Percentiles rank a stretch among this genome's conserved stretches.
These are phyloP conservation scores for Aspergillus melleus DNA, from an alignment of 2,329 filamentous ascomycete genomes.

Conservation along the genomic window DNA sequence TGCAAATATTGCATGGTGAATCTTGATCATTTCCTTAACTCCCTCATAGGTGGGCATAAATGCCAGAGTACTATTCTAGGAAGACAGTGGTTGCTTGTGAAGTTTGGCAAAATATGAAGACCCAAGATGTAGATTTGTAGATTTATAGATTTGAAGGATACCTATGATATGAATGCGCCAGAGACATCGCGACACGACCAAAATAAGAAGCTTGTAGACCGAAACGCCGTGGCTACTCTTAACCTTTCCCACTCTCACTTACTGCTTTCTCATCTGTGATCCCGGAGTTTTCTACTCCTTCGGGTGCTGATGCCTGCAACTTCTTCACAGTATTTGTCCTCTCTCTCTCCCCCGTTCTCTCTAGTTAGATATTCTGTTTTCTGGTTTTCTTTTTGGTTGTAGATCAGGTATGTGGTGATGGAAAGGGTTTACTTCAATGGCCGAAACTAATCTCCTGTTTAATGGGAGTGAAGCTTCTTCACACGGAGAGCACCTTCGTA, in stretches of 20 bases:
- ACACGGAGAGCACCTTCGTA: conserved; percentile 85
- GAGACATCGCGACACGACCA: not conserved
- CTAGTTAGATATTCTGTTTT: not conserved
- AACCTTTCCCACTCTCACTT: not conserved
- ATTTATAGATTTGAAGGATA: too few species aligned
- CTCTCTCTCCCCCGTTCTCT: not conserved
- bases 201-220: conserved; percentile 4
- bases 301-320: too few species aligned
- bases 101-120: too few species aligned
- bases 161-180: too few species aligned
- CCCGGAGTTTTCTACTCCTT: not conserved
- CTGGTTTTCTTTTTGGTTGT: not conserved
- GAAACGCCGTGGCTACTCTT: conserved; percentile 9
- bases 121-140: too few species aligned
- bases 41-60: not conserved
- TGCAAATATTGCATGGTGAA: conserved; percentile 2
- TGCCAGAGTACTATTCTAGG: too few species aligned
- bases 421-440: not conserved
- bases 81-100: too few species aligned
- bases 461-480: conserved; percentile 77
- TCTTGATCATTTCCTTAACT: not conserved
- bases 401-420: not conserved
- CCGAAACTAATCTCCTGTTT: conserved; percentile 17
- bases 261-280: not conserved
- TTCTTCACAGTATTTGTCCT: not conserved